Conservation (phyloP, 257 asterid species). For the Ilex asprella region DNA sequence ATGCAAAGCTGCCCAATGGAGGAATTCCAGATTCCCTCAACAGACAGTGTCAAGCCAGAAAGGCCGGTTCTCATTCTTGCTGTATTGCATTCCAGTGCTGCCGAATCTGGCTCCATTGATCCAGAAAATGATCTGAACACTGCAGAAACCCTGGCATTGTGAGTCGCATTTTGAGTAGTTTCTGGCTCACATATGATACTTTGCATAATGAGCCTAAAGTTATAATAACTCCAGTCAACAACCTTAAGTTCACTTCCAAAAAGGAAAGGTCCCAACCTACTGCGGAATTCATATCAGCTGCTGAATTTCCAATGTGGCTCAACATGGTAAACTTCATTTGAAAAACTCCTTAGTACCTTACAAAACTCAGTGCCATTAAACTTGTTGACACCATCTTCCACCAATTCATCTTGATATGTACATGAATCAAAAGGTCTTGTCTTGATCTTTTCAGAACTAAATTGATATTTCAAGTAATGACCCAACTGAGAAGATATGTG, state of each 20-base stretch:
- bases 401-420: not conserved
- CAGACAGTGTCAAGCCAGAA: constrained; percentile 13
- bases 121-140: constrained; percentile 7
- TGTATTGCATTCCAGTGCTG: not conserved
- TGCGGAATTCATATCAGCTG: not conserved
- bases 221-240: not conserved
- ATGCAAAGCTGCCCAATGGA: constrained; percentile 17
- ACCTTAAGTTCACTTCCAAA: not conserved
- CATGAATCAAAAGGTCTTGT: constrained; percentile 4
- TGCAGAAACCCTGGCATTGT: constrained; percentile 12
- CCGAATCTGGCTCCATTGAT: not conserved
- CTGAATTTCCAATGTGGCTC: constrained; percentile 6
- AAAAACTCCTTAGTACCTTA: not conserved
- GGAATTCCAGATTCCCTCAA: constrained; percentile 24
- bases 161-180: not conserved
- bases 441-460: constrained; percentile 7
- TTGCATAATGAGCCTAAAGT: constrained; percentile 9
- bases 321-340: not conserved
- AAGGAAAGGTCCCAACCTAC: constrained; percentile 1
- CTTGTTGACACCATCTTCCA: constrained; percentile 8
- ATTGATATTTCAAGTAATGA: constrained; percentile 7
- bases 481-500: constrained; percentile 10
- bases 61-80: constrained; percentile 4
- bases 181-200: constrained; percentile 8
- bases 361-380: constrained; percentile 11